Base-by-base conservation (phyloP, 176 grass and related monocot genomes). In the Rhynchospora breviuscula region DNA sequence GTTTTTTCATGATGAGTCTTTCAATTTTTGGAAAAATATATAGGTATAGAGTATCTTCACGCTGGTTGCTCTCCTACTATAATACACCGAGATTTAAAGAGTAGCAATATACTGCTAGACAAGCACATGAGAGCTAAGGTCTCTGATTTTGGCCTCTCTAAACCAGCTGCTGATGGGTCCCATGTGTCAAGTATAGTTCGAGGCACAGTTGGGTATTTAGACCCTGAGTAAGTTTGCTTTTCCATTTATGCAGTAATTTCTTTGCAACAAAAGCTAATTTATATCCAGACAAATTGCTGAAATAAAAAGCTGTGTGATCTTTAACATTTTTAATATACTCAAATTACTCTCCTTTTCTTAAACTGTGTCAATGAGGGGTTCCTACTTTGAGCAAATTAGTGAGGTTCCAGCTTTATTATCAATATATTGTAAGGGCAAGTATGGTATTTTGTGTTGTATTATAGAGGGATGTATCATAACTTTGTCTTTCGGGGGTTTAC, bases 1-100 rank as follows among this genome's bases (percentile, higher is more conserved):
- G 15, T 84, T 10, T 46, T 19, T 83, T 48, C 5, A 83, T 54
- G 52, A 56, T 85, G 10, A 80, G 8, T 81, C 53, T 25, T 52
- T 17, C 31, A 7, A 40, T 67, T 83, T 61, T 81, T 15, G 13
- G 59, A 79, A 45, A 23, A 45, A 23, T 59, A 23, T 12, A 86
- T 59, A 98, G 96, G 96, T 48, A 95, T 98, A 85, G 96, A 98
- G 88, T 98, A 95, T 85, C 92, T 98, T 61, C 96, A 98, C 13
- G 91, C 96, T 0, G 96, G 96, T 51, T 98, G 96, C 86, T 95
- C 91, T 67, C 96, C 96, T 61, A 98, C 92, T 65, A 95, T 98
- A 81, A 98, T 98, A 80, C 96, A 98, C 51, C 91, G 93, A 86
- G 96, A 98, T 57, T 59, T 98, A 17, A 98, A 98, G 92, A 98